Conservation (phyloP, 129 eudicot genomes). For the Rutidosis leptorrhynchoides region DNA sequence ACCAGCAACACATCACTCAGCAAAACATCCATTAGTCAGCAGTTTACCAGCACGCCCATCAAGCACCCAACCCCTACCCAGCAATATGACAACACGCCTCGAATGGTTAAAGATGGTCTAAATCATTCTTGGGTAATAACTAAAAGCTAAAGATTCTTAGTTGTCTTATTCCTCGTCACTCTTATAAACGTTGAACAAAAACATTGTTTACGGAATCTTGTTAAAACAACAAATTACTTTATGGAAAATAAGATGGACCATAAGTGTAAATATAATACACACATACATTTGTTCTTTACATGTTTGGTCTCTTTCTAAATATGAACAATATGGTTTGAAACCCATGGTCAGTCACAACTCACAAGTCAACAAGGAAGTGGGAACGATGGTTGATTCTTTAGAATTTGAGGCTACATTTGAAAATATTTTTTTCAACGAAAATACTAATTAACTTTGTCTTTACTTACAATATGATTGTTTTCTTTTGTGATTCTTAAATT, state of each 20-base stretch:
- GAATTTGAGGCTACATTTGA: constrained; percentile 13
- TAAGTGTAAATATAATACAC: constrained; percentile 7
- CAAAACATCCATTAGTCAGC: no score
- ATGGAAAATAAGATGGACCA: not conserved
- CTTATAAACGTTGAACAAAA: not conserved
- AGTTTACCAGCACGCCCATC: no score
- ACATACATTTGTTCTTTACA: constrained; percentile 16
- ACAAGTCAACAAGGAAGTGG: constrained; percentile 37
- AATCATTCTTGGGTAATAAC: no score
- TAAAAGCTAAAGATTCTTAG: not conserved
- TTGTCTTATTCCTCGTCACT: not conserved
- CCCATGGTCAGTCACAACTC: constrained; percentile 13
- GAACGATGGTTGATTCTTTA: constrained; percentile 12
- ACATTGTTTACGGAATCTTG: not conserved
- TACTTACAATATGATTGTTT: not conserved
- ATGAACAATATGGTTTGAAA: constrained; percentile 29
- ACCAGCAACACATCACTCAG: no score
- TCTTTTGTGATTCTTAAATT: not conserved
- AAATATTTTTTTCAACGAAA: constrained; percentile 22
- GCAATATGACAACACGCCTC: no score
- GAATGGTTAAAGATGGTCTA: no score
- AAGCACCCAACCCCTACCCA: no score
- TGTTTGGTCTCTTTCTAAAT: constrained; percentile 19
- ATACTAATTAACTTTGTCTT: not conserved
- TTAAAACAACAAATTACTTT: constrained; percentile 11